Base-by-base conservation (phyloP, 768 basidiomycete species). In the Porphyrellus cyaneotinctus region DNA sequence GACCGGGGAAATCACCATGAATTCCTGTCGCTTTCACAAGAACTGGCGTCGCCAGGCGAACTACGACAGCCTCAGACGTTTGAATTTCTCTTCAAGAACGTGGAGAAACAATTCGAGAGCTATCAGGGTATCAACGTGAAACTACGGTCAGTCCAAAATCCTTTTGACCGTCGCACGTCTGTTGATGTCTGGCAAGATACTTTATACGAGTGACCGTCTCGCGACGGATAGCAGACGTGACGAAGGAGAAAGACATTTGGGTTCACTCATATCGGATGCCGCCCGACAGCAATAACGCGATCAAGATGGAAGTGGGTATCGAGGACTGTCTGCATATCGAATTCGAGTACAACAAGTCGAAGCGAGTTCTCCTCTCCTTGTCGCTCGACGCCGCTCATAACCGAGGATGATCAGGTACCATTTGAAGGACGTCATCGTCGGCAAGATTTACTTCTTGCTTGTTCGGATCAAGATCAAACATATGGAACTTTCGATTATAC, bases 251-350 rank as follows among this genome's bases (percentile, higher is more conserved):
- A 67, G 97, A 99, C 57, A 66, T 97, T 18, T 98, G 95, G 95
- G 95, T 98, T 4, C 95, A 99, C 69, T 95, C 91, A 4, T 99
- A 88, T 76, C 88, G 95, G 33, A 97, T 97, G 91, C 97, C 95
- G 11, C 94, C 95, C 51, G 97, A 98, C 70, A 90, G 84, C 64
- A 97, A 97, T 70, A 97, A 95, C 68, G 87, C 91, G 37, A 98
- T 98, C 74, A 97, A 95, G 78, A 98, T 99, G 97, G 97, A 97
- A 73, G 97, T 98, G 33, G 97, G 97, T 9, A 99, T 99, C 54
- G 97, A 98, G 69, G 97, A 98, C 65, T 98, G 97, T 70, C 71
- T 98, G 62, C 95, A 98, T 69, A 99, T 98, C 62, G 97, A 97
- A 68, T 98, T 97, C 59, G 97, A 98, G 74, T 98, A 99, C 74